phyloP scores from a whole-genome alignment of 345 rosid genomes.

The Eucalyptus marginata region DNA sequence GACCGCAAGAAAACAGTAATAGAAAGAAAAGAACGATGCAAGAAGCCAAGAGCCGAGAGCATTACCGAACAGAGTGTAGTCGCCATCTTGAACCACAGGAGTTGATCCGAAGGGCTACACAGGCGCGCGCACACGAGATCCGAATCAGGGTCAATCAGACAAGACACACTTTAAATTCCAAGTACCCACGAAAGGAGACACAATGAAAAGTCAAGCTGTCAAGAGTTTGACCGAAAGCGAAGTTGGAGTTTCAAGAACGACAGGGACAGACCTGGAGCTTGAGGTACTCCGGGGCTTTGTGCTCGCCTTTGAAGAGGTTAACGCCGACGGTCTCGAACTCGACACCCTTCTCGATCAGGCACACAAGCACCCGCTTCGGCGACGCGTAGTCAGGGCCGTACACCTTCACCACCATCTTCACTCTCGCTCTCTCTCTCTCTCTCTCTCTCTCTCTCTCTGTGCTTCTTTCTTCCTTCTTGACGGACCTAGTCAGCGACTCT shows the following conservation, averaged over 20 bases:
- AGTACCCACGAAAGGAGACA: background rate
- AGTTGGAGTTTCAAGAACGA: background rate
- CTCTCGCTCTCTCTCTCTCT: background rate
- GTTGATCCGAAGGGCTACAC: conserved; percentile 59
- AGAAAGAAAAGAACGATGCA: background rate
- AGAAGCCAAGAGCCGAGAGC: background rate
- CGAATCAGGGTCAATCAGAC: background rate
- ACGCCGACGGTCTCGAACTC: conserved; percentile 45
- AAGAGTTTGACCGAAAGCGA: background rate
- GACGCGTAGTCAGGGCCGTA: conserved; percentile 43
- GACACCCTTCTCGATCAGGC: conserved; percentile 43
- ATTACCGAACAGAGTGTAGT: conserved; percentile 49
- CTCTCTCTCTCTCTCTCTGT: background rate
- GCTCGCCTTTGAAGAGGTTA: conserved; percentile 59
- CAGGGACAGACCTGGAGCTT: conserved; percentile 32
- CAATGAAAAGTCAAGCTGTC: background rate
- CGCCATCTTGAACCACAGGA: conserved; percentile 69
- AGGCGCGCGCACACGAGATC: background rate
- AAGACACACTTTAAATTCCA: background rate
- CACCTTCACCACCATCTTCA: conserved; percentile 51
- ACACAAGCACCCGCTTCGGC: conserved; percentile 37
- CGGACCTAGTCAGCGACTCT: background rate
- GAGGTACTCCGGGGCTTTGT: conserved; percentile 38
- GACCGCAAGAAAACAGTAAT: background rate
- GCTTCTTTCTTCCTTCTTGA: background rate